These are phyloP conservation scores for Suhomyces atakaporum DNA, from an alignment of 1,139 yeast genomes.

Conservation along the genomic window DNA sequence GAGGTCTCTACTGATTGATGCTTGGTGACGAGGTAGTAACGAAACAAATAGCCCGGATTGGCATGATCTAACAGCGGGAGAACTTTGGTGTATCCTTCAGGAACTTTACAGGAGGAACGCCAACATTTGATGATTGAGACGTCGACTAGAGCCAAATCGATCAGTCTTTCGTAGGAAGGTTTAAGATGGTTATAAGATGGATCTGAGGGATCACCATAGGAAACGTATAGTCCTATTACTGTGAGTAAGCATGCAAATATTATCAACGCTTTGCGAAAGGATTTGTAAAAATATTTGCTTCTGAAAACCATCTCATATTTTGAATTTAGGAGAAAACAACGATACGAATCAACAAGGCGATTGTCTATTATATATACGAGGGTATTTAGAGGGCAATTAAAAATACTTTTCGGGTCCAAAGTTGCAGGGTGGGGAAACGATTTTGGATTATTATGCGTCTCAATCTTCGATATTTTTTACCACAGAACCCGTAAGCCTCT, in stretches of 20 bases:
- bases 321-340: background rate
- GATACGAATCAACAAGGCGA: no score
- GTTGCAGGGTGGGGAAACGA: conserved; percentile 3
- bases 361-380: conserved; percentile 7
- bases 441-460: conserved; percentile 1
- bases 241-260: conserved; percentile 1
- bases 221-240: background rate
- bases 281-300: conserved; percentile 8
- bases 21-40: conserved; percentile 19
- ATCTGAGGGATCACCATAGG: conserved; percentile 1
- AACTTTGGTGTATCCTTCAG: conserved; percentile 17
- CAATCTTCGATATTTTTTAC: conserved; percentile 1
- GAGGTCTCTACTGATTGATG: conserved; percentile 14
- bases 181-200: conserved; percentile 1
- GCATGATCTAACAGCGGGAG: conserved; percentile 15
- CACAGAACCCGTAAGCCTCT: no score
- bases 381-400: no score
- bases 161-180: conserved; percentile 4
- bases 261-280: conserved; percentile 9
- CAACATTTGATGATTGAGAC: conserved; percentile 17
- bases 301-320: conserved; percentile 6
- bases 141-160: conserved; percentile 13
- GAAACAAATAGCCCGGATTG: conserved; percentile 10
- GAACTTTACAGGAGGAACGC: conserved; percentile 14
- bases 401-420: no score